phyloP scores from a whole-genome alignment of 805 yeast genomes.

The Barnettozyma siamensis region DNA sequence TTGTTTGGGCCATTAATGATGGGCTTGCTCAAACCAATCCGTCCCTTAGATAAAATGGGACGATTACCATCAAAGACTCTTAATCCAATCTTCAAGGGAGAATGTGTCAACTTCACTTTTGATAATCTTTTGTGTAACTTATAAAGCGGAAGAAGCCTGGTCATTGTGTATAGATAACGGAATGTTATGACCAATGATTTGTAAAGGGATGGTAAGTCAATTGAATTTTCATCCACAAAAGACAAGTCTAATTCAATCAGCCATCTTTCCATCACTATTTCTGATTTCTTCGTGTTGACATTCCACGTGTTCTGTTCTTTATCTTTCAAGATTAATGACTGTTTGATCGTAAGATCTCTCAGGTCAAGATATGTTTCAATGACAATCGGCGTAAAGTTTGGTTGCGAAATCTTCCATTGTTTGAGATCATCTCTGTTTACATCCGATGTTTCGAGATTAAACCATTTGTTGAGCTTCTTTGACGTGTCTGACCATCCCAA shows the following conservation, averaged over 20 bases:
- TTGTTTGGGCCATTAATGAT: slow-evolving; percentile 33
- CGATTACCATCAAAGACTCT: slow-evolving; percentile 70
- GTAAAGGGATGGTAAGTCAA: slow-evolving; percentile 63
- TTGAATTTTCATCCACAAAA: slow-evolving; percentile 28
- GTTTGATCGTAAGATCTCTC: slow-evolving; percentile 47
- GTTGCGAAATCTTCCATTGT: slow-evolving; percentile 47
- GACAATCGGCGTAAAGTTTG: slow-evolving; percentile 69
- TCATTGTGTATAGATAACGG: slow-evolving; percentile 63
- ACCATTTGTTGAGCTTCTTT: slow-evolving; percentile 52
- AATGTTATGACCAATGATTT: slow-evolving; percentile 70
- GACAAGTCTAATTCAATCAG: slow-evolving; percentile 67
- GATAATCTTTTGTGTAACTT: slow-evolving; percentile 44
- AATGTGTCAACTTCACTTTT: slow-evolving; percentile 31
- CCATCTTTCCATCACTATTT: slow-evolving; percentile 95
- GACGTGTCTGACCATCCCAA: slow-evolving; percentile 8
- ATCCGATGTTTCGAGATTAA: slow-evolving; percentile 44
- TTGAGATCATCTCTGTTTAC: slow-evolving; percentile 48
- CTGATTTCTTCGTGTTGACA: slow-evolving; percentile 62
- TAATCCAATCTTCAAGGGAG: slow-evolving; percentile 46
- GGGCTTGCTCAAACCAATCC: slow-evolving; percentile 76
- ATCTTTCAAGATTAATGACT: slow-evolving; percentile 55
- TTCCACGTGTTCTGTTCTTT: slow-evolving; percentile 47
- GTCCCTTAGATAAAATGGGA: slow-evolving; percentile 73
- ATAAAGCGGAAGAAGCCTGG: slow-evolving; percentile 67
- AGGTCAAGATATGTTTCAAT: slow-evolving; percentile 78